Percentiles rank a stretch among this genome's conserved stretches.
These are phyloP conservation scores for Metschnikowia orientalis DNA, from an alignment of 805 yeast species.

Conservation along the genomic window DNA sequence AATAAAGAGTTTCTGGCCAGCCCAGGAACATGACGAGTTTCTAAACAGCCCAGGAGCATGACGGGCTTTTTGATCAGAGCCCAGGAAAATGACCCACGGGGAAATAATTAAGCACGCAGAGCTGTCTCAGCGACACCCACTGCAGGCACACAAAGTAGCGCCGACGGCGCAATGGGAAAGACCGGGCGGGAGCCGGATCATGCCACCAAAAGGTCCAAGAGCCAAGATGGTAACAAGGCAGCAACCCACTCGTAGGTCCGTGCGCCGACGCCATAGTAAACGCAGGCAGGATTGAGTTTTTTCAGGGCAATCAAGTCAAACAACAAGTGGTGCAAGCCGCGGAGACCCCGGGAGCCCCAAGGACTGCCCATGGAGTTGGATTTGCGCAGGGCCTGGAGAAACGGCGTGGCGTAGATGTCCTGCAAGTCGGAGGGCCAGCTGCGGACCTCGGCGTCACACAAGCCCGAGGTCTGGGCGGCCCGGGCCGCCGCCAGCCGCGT, in stretches of 20 bases:
- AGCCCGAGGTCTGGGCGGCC: constrained; percentile 21
- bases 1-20: too few species aligned
- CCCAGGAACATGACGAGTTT: too few species aligned
- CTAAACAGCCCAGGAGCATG: too few species aligned
- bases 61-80: too few species aligned
- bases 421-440: constrained; percentile 37
- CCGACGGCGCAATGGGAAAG: too few species aligned
- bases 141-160: too few species aligned
- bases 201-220: constrained; percentile 28
- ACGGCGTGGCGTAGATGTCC: constrained; percentile 28
- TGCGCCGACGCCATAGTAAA: constrained; percentile 43
- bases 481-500: constrained; percentile 17
- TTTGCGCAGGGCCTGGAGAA: constrained; percentile 28
- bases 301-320: constrained; percentile 34
- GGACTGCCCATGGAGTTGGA: constrained; percentile 32
- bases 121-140: too few species aligned
- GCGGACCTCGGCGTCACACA: constrained; percentile 34
- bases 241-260: constrained; percentile 34
- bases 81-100: too few species aligned
- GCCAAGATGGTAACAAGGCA: constrained; percentile 28
- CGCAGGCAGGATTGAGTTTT: constrained; percentile 24
- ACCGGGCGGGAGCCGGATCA: too few species aligned
- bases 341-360: constrained; percentile 18
- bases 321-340: constrained; percentile 36
- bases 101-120: too few species aligned